Evolutionary conservation across 202 grass and related monocot genomes (phyloP), one percentile per base, ranked within the genome.

Genomic region (Bolboschoenoplectus hybrid): DNA sequence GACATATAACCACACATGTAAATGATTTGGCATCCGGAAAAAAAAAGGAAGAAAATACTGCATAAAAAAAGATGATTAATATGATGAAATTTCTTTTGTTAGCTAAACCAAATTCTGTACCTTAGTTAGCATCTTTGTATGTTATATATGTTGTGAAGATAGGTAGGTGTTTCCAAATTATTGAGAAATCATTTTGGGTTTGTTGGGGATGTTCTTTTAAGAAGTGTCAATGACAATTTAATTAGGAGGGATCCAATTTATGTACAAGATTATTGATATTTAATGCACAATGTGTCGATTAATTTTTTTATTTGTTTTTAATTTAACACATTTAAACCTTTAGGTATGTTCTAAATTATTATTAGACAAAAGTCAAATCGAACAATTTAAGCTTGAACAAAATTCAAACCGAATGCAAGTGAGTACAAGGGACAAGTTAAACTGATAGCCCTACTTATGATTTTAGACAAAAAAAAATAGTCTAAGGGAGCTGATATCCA

Each of bases 71-170:
- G 19, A 52, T 52, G 10, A 10, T 8, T 8, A 10, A 63, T 1
- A 8, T 0, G 61, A 26, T 20, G 9, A 20, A 63, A 63, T 69
- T 69, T 43, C 36, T 69, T 17, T 69, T 69, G 3, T 45, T 70
- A 70, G 67, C 5, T 69, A 70, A 44, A 44, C 39, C 14, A 69
- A 13, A 45, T 35, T 45, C 39, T 44, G 67, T 26, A n/a, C 6
- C 39, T 45, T 70, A 9, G 67, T 45, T 70, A 9, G 67, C 14
- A 70, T 70, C 16, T 70, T 70, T 70, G 67, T 45, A 70, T 43
- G 53, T 13, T 56, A 26, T 7, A n/a, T 62, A 8, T 32, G 2
- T 63, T 63, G 26, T 32, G 8, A 63, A 63, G 5, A 26, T 63
- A 0, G 60, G 60, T 63, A 70, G 67, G 67, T 70, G 38, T 70